A percentile compares a stretch with the other conserved stretches of the same genome.
phyloP scores from a whole-genome alignment of 768 basidiomycete genomes.

The Sporobolomyces roseus region DNA sequence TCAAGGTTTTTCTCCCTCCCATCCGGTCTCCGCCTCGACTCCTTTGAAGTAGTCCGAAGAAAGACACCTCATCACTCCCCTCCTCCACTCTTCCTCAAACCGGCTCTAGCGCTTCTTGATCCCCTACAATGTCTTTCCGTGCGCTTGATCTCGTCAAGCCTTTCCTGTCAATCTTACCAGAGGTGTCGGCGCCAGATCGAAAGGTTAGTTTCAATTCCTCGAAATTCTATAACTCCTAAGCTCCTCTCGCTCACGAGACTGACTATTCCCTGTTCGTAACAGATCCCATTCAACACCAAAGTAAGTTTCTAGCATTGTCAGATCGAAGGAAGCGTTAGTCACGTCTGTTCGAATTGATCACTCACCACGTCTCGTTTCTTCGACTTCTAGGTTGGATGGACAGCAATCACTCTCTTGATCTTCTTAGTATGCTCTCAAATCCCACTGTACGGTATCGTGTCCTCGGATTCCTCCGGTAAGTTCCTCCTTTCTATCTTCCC shows the following conservation, averaged over 20 bases:
- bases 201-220: constrained; percentile 63
- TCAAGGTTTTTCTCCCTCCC: too few relatives aligned
- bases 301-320: too few relatives aligned
- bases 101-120: too few relatives aligned
- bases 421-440: constrained; percentile 99
- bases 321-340: not conserved
- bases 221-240: not conserved
- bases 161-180: constrained; percentile 92
- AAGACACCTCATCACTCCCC: too few relatives aligned
- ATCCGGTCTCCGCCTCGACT: too few relatives aligned
- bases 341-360: not conserved
- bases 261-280: constrained; percentile 2
- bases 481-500: not conserved
- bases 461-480: constrained; percentile 78
- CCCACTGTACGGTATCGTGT: constrained; percentile 98
- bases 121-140: constrained; percentile 14
- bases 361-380: not conserved
- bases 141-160: constrained; percentile 51
- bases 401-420: constrained; percentile 96
- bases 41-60: too few relatives aligned
- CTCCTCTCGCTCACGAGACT: not conserved
- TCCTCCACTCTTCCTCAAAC: too few relatives aligned
- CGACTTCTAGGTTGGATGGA: constrained; percentile 64
- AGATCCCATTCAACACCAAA: constrained; percentile 99
- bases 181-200: constrained; percentile 95